Conservation (phyloP, 805 yeast genomes). For the Metschnikowia proteae region DNA sequence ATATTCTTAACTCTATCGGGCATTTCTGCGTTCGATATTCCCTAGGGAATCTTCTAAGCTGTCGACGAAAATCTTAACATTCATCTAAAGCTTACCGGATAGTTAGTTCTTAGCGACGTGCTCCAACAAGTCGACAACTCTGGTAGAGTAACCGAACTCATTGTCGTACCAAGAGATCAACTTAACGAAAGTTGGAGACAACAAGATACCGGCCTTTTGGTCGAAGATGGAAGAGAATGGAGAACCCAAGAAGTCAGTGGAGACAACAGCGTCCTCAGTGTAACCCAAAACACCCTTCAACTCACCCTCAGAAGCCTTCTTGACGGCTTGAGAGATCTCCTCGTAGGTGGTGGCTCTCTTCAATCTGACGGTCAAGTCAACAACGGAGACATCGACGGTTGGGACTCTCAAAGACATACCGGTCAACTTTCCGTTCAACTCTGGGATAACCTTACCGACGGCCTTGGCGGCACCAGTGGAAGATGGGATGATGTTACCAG, state of each 20-base stretch:
- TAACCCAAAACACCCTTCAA: constrained; percentile 82
- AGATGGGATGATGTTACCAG: constrained; percentile 92
- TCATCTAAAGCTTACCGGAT: constrained; percentile 13
- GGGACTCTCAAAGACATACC: constrained; percentile 95
- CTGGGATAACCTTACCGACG: constrained; percentile 92
- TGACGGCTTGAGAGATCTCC: constrained; percentile 72
- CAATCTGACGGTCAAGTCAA: constrained; percentile 84
- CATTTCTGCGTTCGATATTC: not conserved
- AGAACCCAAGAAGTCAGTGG: constrained; percentile 84
- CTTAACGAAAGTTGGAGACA: constrained; percentile 87
- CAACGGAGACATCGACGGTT: constrained; percentile 89
- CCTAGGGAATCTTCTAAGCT: constrained; percentile 7
- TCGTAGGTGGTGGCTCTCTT: constrained; percentile 74
- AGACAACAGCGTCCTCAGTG: constrained; percentile 91
- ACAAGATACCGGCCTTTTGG: constrained; percentile 84
- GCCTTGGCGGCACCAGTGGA: constrained; percentile 98
- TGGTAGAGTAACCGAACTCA: constrained; percentile 94
- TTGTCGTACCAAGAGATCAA: constrained; percentile 93
- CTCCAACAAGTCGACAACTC: constrained; percentile 87
- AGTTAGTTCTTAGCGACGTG: constrained; percentile 57
- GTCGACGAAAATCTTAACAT: constrained; percentile 1
- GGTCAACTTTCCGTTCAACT: constrained; percentile 86
- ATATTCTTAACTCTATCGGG: not conserved
- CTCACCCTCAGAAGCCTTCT: constrained; percentile 72
- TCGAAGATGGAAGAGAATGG: constrained; percentile 85